Evolutionary conservation across 2,329 filamentous ascomycete species (phyloP).

Genomic region (Aspergillus sp.): DNA sequence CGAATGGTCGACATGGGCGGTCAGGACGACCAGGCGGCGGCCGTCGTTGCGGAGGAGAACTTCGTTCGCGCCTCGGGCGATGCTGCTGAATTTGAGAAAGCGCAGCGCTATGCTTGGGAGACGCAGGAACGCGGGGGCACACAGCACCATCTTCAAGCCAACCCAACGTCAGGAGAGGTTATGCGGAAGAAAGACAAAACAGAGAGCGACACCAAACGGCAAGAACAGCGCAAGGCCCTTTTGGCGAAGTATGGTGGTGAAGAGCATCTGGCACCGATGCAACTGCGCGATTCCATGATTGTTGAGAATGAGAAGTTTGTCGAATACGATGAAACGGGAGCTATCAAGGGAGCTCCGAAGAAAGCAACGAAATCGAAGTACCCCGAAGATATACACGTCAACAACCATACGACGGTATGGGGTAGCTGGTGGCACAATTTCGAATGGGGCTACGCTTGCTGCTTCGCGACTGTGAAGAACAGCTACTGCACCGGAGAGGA

Average conservation of each 20-base stretch:
- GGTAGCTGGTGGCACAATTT: slow-evolving; percentile 97
- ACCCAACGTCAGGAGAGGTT: slow-evolving; percentile 86
- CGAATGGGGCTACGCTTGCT: slow-evolving; percentile 92
- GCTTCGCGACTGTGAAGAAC: slow-evolving; percentile 87
- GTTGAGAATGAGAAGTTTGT: slow-evolving; percentile 78
- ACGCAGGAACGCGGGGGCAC: slow-evolving; percentile 73
- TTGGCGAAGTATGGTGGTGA: slow-evolving; percentile 73
- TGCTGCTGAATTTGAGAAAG: slow-evolving; percentile 82
- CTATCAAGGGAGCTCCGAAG: slow-evolving; percentile 78
- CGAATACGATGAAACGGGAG: slow-evolving; percentile 85
- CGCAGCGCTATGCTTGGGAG: slow-evolving; percentile 90
- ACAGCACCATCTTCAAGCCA: slow-evolving; percentile 85
- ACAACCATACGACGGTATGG: slow-evolving; percentile 90
- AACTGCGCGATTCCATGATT: slow-evolving; percentile 58
- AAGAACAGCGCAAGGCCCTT: slow-evolving; percentile 59
- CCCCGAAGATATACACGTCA: slow-evolving; percentile 71
- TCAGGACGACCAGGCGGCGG: slow-evolving; percentile 67
- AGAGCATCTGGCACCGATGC: slow-evolving; percentile 51
- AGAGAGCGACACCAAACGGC: slow-evolving; percentile 60
- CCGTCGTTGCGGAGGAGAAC: slow-evolving; percentile 82
- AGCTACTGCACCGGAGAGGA: slow-evolving; percentile 94
- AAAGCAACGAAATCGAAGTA: slow-evolving; percentile 81
- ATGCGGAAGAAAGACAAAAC: slow-evolving; percentile 69
- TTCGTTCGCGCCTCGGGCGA: slow-evolving; percentile 85
- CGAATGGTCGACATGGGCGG: slow-evolving; percentile 81